These are phyloP conservation scores for Phytophthora meadii DNA, from an alignment of 352 stramenopile genomes.

Conservation along the genomic window DNA sequence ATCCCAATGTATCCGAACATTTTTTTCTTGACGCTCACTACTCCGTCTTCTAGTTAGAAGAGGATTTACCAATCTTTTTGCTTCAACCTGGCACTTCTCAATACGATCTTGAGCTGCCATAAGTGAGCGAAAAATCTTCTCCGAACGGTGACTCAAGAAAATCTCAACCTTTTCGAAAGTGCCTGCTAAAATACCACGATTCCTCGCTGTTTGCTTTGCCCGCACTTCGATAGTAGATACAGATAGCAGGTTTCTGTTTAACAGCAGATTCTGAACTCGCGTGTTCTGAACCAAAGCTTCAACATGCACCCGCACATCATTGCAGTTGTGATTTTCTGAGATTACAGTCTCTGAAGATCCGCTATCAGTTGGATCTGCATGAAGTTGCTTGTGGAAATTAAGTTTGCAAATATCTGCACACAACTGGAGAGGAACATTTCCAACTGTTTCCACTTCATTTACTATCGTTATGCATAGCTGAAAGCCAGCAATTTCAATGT, in stretches of 20 bases:
- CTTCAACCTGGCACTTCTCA: constrained; percentile 21
- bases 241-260: constrained; percentile 22
- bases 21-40: constrained; percentile 4
- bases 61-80: constrained; percentile 13
- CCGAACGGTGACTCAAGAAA: constrained; percentile 25
- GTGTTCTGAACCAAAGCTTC: constrained; percentile 27
- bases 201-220: constrained; percentile 23
- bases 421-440: constrained; percentile 25
- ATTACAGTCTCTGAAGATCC: not conserved
- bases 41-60: constrained; percentile 5
- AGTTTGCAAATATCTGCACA: constrained; percentile 20
- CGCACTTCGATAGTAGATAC: constrained; percentile 18
- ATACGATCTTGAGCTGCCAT: constrained; percentile 21
- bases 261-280: constrained; percentile 15
- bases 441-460: constrained; percentile 24
- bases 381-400: constrained; percentile 8
- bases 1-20: constrained; percentile 23
- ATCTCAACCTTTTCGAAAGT: constrained; percentile 23
- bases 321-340: not conserved
- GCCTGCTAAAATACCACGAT: constrained; percentile 20
- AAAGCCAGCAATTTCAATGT: constrained; percentile 33
- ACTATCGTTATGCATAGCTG: constrained; percentile 25
- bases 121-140: constrained; percentile 31
- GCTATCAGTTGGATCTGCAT: not conserved
- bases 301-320: constrained; percentile 13